A percentile compares a stretch with the other conserved stretches of the same genome.
Evolutionary conservation across 306 rosid genomes (phyloP).

Genomic region (Vigna reflexopilosa): DNA sequence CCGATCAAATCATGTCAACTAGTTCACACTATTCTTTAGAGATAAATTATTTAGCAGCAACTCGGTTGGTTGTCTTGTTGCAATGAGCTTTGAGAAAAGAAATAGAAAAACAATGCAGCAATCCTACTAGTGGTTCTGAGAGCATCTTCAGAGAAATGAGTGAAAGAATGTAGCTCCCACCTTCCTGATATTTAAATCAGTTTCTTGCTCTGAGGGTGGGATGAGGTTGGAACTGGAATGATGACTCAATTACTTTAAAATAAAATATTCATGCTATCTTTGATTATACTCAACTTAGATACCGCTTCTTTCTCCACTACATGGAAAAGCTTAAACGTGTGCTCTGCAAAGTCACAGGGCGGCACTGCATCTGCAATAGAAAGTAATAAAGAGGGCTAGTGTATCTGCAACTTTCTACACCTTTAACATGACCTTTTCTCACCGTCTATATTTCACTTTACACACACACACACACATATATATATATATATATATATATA

Average conservation of each 20-base stretch:
- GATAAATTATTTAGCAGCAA: constrained; percentile 31
- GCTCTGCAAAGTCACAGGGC: constrained; percentile 41
- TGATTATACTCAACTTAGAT: constrained; percentile 49
- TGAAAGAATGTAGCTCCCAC: constrained; percentile 37
- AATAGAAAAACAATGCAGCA: constrained; percentile 26
- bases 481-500: too few species aligned
- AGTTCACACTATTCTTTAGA: constrained; percentile 36
- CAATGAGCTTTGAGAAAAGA: constrained; percentile 31
- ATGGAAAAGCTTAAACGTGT: constrained; percentile 43
- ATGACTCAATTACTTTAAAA: constrained; percentile 46
- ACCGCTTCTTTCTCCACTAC: constrained; percentile 40
- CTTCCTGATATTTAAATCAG: constrained; percentile 21
- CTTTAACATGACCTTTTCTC: constrained; percentile 45
- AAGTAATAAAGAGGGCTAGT: constrained; percentile 43
- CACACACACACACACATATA: not conserved
- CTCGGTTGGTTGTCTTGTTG: constrained; percentile 30
- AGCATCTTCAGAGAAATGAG: constrained; percentile 37
- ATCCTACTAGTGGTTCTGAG: constrained; percentile 24
- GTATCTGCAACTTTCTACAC: constrained; percentile 43
- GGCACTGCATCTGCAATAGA: constrained; percentile 26
- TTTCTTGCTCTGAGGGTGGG: constrained; percentile 13
- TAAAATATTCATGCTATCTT: constrained; percentile 48
- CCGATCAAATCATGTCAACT: constrained; percentile 24
- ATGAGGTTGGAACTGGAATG: constrained; percentile 38
- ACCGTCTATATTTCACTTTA: constrained; percentile 47